These are phyloP conservation scores for Clonostachys chloroleuca DNA, from an alignment of 2,329 filamentous ascomycete species.

Conservation along the genomic window DNA sequence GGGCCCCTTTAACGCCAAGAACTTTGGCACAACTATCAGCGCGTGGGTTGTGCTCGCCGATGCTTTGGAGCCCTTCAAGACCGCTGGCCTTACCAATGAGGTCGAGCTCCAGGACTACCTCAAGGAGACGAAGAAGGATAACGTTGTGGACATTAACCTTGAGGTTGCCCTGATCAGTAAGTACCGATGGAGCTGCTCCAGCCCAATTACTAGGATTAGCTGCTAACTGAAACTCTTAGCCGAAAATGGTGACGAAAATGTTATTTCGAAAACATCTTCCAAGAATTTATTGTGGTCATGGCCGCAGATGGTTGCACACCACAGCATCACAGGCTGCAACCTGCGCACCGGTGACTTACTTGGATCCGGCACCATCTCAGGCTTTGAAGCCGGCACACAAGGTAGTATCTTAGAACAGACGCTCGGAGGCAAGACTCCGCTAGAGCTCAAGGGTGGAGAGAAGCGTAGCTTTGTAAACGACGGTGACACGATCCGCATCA, in stretches of 20 bases:
- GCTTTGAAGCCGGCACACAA: slow-evolving; percentile 50
- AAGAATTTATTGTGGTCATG: slow-evolving; percentile 69
- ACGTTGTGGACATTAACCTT: neutral
- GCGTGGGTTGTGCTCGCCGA: slow-evolving; percentile 60
- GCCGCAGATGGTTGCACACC: slow-evolving; percentile 73
- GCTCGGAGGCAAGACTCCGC: slow-evolving; percentile 58
- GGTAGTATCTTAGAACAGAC: slow-evolving; percentile 72
- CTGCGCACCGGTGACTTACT: slow-evolving; percentile 67
- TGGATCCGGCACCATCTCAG: slow-evolving; percentile 43
- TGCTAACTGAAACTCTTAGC: no score
- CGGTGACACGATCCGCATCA: neutral
- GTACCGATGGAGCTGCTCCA: neutral
- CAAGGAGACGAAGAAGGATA: neutral
- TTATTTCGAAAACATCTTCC: slow-evolving; percentile 42
- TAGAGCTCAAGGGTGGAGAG: neutral
- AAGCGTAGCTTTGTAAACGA: neutral
- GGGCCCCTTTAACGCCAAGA: slow-evolving; percentile 60
- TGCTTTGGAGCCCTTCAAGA: slow-evolving; percentile 33
- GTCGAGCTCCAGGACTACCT: slow-evolving; percentile 5
- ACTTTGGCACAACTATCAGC: slow-evolving; percentile 54
- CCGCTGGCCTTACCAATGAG: slow-evolving; percentile 18
- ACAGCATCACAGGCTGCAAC: slow-evolving; percentile 67
- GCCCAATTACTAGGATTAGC: no score
- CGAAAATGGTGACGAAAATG: no score
- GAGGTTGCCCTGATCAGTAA: neutral